These are phyloP conservation scores for Boletus insuetus DNA, from an alignment of 768 basidiomycete species.

Conservation along the genomic window DNA sequence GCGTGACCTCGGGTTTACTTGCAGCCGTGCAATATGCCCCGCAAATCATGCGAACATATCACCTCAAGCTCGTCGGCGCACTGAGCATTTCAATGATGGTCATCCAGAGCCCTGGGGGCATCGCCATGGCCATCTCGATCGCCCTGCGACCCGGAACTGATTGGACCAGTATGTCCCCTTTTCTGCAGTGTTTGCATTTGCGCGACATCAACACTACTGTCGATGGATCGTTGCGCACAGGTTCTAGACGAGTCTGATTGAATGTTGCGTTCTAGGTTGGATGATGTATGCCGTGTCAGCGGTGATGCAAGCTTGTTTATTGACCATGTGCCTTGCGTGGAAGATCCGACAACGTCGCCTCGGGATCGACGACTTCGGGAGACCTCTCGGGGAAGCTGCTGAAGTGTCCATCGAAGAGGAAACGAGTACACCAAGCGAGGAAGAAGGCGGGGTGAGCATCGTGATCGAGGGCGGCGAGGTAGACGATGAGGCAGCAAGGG, in stretches of 20 bases:
- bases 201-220: no score
- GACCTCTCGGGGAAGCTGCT: conserved; percentile 36
- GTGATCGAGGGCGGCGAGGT: conserved; percentile 22
- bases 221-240: background rate
- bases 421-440: background rate
- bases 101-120: conserved; percentile 88
- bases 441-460: conserved; percentile 14
- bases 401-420: background rate
- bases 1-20: conserved; percentile 73
- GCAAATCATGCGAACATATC: conserved; percentile 80
- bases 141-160: conserved; percentile 77
- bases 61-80: conserved; percentile 80
- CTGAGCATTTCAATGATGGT: conserved; percentile 95
- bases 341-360: conserved; percentile 72
- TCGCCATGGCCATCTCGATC: conserved; percentile 83
- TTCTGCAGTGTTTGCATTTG: no score
- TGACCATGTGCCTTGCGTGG: conserved; percentile 86
- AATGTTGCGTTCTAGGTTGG: conserved; percentile 53
- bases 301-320: conserved; percentile 75
- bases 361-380: conserved; percentile 88
- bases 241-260: background rate
- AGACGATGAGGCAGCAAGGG: conserved; percentile 3
- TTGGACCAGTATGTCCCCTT: conserved; percentile 65
- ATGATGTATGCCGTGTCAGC: conserved; percentile 78
- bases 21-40: conserved; percentile 87